Percentiles rank a stretch among this genome's conserved stretches.
These are phyloP conservation scores for Cucurbita maxima DNA, from an alignment of 306 rosid species.

Conservation along the genomic window DNA sequence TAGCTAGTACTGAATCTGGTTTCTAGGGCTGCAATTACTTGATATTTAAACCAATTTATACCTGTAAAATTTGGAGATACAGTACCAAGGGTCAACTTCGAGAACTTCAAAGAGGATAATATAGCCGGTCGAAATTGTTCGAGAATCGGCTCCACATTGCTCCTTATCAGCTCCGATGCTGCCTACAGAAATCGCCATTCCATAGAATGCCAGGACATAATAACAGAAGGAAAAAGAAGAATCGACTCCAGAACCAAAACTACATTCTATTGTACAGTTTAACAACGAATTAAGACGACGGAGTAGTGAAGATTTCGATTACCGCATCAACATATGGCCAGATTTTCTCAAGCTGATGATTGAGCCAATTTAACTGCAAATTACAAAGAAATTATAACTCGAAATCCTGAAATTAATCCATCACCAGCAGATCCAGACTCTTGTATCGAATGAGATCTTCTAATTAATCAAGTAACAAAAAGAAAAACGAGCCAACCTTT, in stretches of 20 bases:
- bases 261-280: not conserved
- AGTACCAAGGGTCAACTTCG: slow-evolving; percentile 75
- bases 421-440: not conserved
- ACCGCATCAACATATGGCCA: slow-evolving; percentile 85
- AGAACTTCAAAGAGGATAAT: slow-evolving; percentile 63
- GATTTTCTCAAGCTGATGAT: slow-evolving; percentile 37
- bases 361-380: slow-evolving; percentile 76
- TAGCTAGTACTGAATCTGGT: not conserved
- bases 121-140: slow-evolving; percentile 57
- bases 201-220: not conserved
- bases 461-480: not conserved
- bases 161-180: slow-evolving; percentile 64
- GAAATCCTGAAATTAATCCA: not conserved
- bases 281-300: not conserved
- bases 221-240: not conserved
- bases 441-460: not conserved
- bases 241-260: not conserved
- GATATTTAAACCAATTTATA: slow-evolving; percentile 1
- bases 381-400: slow-evolving; percentile 15
- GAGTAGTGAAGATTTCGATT: slow-evolving; percentile 7
- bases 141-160: slow-evolving; percentile 59
- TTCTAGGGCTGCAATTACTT: not conserved
- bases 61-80: slow-evolving; percentile 94
- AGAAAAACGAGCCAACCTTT: slow-evolving; percentile 35
- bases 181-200: slow-evolving; percentile 34